These are phyloP conservation scores for Plantago coronopus DNA, from an alignment of 305 asterid species.

Conservation along the genomic window DNA sequence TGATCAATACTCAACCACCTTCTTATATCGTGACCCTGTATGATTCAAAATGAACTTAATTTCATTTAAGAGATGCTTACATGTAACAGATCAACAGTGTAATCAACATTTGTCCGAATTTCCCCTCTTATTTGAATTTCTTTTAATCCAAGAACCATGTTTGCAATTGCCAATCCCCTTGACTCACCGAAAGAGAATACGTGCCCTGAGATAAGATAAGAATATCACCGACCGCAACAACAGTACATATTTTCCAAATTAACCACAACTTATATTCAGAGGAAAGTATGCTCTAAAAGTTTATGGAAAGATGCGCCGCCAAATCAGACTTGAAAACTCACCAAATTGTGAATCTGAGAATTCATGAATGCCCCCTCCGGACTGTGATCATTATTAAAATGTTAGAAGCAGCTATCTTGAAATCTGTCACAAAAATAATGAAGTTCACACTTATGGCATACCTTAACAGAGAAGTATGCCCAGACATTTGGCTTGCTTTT, in stretches of 20 bases:
- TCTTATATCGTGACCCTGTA: background rate
- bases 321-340: constrained; percentile 34
- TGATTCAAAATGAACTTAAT: constrained; percentile 4
- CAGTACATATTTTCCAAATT: constrained; percentile 5
- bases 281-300: background rate
- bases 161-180: constrained; percentile 93
- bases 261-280: constrained; percentile 5
- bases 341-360: constrained; percentile 99
- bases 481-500: constrained; percentile 99
- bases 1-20: constrained; percentile 15
- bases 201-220: constrained; percentile 59
- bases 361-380: constrained; percentile 99
- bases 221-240: constrained; percentile 15
- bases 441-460: constrained; percentile 22
- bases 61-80: constrained; percentile 42
- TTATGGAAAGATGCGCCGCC: background rate
- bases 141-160: constrained; percentile 98
- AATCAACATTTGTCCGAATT: constrained; percentile 96
- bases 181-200: constrained; percentile 98
- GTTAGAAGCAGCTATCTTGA: constrained; percentile 20
- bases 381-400: constrained; percentile 47
- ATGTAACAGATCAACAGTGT: constrained; percentile 92
- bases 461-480: constrained; percentile 99
- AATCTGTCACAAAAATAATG: constrained; percentile 13
- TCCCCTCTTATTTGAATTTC: constrained; percentile 99